A percentile compares a stretch with the other conserved stretches of the same genome.
Conservation (phyloP, 805 yeast species). For the Myxozyma neotropica region DNA sequence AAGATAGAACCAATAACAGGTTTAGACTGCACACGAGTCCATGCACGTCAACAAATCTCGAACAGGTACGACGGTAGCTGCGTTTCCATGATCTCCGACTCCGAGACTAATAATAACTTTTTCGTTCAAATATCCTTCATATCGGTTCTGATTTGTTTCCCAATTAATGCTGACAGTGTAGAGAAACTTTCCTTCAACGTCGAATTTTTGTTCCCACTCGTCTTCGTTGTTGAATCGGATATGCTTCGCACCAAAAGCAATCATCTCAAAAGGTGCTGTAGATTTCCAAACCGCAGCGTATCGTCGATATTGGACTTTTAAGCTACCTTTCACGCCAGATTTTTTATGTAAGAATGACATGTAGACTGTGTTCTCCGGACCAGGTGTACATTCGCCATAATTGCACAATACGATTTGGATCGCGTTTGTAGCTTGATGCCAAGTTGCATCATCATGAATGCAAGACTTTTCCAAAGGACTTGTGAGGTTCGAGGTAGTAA, state of each 20-base stretch:
- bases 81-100: slow-evolving; percentile 33
- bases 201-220: slow-evolving; percentile 29
- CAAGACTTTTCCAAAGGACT: slow-evolving; percentile 27
- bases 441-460: slow-evolving; percentile 23
- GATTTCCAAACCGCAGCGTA: slow-evolving; percentile 30
- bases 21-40: slow-evolving; percentile 7
- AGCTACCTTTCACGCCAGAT: slow-evolving; percentile 6
- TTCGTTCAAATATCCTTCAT: slow-evolving; percentile 33
- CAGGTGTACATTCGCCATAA: slow-evolving; percentile 30
- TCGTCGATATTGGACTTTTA: slow-evolving; percentile 28
- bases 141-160: slow-evolving; percentile 29
- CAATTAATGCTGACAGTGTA: slow-evolving; percentile 31
- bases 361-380: slow-evolving; percentile 28
- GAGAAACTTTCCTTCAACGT: slow-evolving; percentile 31
- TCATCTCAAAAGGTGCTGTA: slow-evolving; percentile 26
- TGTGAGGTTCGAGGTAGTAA: slow-evolving; percentile 29
- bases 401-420: slow-evolving; percentile 30
- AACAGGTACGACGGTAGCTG: slow-evolving; percentile 29
- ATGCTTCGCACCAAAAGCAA: slow-evolving; percentile 17
- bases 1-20: no score
- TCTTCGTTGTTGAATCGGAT: slow-evolving; percentile 32
- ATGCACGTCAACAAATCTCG: slow-evolving; percentile 26
- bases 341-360: slow-evolving; percentile 29
- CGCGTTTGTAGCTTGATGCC: slow-evolving; percentile 35
- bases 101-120: slow-evolving; percentile 27